Percentiles rank a stretch among this genome's conserved stretches.
Evolutionary conservation across 331 rosid genomes (phyloP).

Genomic region (Telfairia occidentalis): DNA sequence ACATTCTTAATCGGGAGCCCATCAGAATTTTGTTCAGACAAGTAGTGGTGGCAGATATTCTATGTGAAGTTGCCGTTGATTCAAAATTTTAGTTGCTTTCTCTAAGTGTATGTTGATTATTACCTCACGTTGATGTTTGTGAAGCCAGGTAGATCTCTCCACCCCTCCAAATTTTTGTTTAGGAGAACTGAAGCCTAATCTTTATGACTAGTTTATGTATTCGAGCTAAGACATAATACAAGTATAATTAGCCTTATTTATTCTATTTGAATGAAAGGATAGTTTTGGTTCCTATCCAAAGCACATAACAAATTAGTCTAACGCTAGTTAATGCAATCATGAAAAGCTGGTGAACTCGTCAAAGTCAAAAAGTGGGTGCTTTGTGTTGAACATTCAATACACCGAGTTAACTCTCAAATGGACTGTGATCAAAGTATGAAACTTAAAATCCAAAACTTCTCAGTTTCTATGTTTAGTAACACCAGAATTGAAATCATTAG

Average conservation of each 20-base stretch:
- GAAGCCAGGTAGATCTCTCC: neutral
- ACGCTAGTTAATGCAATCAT: too few relatives aligned
- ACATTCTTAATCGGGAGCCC: too few relatives aligned
- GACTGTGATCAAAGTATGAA: neutral
- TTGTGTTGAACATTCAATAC: neutral
- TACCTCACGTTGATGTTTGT: neutral
- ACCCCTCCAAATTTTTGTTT: neutral
- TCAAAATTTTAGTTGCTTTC: neutral
- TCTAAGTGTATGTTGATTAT: neutral
- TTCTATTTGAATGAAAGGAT: neutral
- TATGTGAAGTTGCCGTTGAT: neutral
- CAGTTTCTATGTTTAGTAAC: neutral
- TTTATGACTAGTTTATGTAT: neutral
- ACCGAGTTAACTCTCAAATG: neutral
- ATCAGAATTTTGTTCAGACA: neutral
- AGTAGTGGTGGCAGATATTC: neutral
- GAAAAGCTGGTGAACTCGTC: neutral
- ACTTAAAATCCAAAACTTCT: neutral
- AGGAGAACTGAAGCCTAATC: neutral
- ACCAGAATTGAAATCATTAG: neutral
- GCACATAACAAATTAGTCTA: too few relatives aligned
- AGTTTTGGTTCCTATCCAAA: too few relatives aligned
- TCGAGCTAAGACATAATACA: neutral
- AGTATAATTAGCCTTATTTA: neutral
- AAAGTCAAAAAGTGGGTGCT: neutral